phyloP scores from a whole-genome alignment of 768 basidiomycete genomes.

The Cyclocybe aegerita region DNA sequence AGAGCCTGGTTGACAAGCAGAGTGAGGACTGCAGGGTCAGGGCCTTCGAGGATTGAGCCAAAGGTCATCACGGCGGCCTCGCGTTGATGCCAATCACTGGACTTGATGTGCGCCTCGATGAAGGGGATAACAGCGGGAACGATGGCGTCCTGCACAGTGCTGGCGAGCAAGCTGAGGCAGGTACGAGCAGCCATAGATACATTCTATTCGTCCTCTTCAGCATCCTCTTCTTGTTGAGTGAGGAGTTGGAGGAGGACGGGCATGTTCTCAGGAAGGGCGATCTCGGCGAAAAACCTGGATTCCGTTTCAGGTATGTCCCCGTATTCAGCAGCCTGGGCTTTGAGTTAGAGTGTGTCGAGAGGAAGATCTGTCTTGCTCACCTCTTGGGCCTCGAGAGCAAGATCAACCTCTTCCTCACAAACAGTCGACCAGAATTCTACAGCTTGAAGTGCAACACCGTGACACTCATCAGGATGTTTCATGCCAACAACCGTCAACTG shows the following conservation, averaged over 20 bases:
- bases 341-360: slow-evolving; percentile 10
- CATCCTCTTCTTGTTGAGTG: slow-evolving; percentile 93
- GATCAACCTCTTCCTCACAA: slow-evolving; percentile 94
- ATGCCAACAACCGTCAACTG: slow-evolving; percentile 97
- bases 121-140: slow-evolving; percentile 95
- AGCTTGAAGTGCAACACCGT: slow-evolving; percentile 83
- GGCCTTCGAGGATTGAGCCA: slow-evolving; percentile 96
- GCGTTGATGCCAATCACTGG: slow-evolving; percentile 89
- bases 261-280: slow-evolving; percentile 91
- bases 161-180: slow-evolving; percentile 84
- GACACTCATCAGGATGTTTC: slow-evolving; percentile 84
- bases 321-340: slow-evolving; percentile 76
- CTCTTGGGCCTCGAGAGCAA: slow-evolving; percentile 90
- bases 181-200: slow-evolving; percentile 96
- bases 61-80: slow-evolving; percentile 99
- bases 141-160: slow-evolving; percentile 87
- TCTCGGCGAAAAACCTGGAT: slow-evolving; percentile 90
- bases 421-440: slow-evolving; percentile 99
- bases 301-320: slow-evolving; percentile 84
- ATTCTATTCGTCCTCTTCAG: slow-evolving; percentile 99
- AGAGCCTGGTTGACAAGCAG: slow-evolving; percentile 94
- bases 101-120: slow-evolving; percentile 94
- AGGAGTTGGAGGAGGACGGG: slow-evolving; percentile 89
- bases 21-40: slow-evolving; percentile 82
- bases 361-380: slow-evolving; percentile 35